Evolutionary conservation across 352 stramenopile species (phyloP).

Genomic region (Phytophthora rubi): DNA sequence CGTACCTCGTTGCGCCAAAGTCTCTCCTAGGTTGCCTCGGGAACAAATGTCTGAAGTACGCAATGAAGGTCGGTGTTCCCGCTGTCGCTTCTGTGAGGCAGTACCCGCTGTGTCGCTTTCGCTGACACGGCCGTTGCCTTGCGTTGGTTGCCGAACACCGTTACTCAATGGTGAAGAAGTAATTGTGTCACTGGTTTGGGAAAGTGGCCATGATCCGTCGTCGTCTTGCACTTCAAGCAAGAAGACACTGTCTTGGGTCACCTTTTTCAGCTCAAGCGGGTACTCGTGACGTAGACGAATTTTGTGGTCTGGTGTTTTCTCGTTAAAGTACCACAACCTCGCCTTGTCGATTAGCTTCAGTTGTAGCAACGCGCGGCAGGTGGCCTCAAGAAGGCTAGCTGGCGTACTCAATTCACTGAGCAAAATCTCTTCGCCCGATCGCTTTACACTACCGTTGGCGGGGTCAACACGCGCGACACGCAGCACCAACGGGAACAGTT

Average conservation of each 20-base stretch:
- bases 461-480: slow-evolving; percentile 78
- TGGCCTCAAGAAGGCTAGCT: slow-evolving; percentile 67
- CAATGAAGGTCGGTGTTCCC: slow-evolving; percentile 49
- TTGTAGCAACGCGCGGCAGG: slow-evolving; percentile 74
- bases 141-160: slow-evolving; percentile 19
- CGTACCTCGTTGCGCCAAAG: slow-evolving; percentile 52
- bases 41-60: slow-evolving; percentile 84
- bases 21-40: slow-evolving; percentile 66
- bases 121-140: slow-evolving; percentile 22
- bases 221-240: slow-evolving; percentile 86
- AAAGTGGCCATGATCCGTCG: slow-evolving; percentile 86
- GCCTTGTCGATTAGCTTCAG: slow-evolving; percentile 77
- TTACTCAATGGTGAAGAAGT: slow-evolving; percentile 43
- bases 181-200: slow-evolving; percentile 57
- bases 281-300: slow-evolving; percentile 59
- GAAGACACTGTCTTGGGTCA: slow-evolving; percentile 82
- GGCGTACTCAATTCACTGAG: slow-evolving; percentile 71
- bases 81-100: slow-evolving; percentile 46
- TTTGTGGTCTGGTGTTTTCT: slow-evolving; percentile 71
- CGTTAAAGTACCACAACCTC: slow-evolving; percentile 85
- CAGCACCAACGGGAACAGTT: slow-evolving; percentile 83
- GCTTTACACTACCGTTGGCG: slow-evolving; percentile 68
- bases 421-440: slow-evolving; percentile 83
- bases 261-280: slow-evolving; percentile 54
- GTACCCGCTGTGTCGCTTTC: slow-evolving; percentile 35